Base-by-base conservation (phyloP, 2,329 filamentous ascomycete genomes). In the Hirsutella minnesotensis region DNA sequence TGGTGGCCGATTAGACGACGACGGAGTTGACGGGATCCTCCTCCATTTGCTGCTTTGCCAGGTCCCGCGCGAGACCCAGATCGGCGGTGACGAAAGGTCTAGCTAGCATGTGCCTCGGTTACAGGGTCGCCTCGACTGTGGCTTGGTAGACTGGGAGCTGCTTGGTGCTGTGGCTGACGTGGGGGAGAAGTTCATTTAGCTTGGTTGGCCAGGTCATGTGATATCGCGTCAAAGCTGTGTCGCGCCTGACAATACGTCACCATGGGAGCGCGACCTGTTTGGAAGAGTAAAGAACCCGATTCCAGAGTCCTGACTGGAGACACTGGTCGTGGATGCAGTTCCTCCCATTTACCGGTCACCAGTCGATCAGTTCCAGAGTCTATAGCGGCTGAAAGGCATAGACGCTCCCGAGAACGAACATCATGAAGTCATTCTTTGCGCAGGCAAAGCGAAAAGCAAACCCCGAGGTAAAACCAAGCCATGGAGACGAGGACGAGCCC, bases 401-500 rank as follows among this genome's bases (percentile, higher is more conserved):
- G 20, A 19, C 29, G 35, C 41, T 35, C 41, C 27, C 29, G 27
- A 31, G 15, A 31, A 7, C 3, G 9, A 35, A 7, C 20, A 58
- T 35, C 39, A 81, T 81, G 77, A 72, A 80, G 49, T 60, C 70
- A 22, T 81, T 79, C 53, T 58, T 81, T 43, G 68, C 67, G 9
- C 63, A 67, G 16, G 65, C 63, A 44, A 80, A 78, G 58, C 71
- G 75, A 43, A 79, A 64, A 44, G 45, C 47, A 19, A 55, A 49
- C 39, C 49, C 50, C 20, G 52, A 50, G 63, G 51, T 54, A 53
- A 42, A 53, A 45, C 36, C 44, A 5, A 41, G 44, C 31, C 42
- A 39, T 29, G 54, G 57, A 5, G 59, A 62, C 16, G 74, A 79
- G 15, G 78, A 88, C 15, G 85, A 94, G 38, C 81, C 84, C 1